Conservation (phyloP, 352 stramenopile genomes). For the Globisporangium iwayamae region DNA sequence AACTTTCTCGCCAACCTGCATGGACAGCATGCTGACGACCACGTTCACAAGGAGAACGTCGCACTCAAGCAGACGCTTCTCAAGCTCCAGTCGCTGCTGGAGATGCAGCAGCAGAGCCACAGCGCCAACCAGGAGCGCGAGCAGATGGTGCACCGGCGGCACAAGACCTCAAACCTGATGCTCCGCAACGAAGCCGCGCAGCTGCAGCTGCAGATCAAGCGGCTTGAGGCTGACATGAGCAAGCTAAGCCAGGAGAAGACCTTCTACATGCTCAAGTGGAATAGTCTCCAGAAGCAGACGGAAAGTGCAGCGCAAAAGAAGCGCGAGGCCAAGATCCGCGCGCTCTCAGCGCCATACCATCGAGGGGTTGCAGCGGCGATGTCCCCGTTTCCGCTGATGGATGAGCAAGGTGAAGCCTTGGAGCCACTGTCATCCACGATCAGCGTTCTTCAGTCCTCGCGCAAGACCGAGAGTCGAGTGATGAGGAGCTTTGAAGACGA, state of each 20-base stretch:
- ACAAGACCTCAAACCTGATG: constrained; percentile 31
- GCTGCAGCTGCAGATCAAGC: constrained; percentile 41
- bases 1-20: constrained; percentile 43
- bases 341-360: constrained; percentile 38
- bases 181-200: constrained; percentile 41
- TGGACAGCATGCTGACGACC: constrained; percentile 34
- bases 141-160: constrained; percentile 28
- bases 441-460: background rate
- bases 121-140: constrained; percentile 37
- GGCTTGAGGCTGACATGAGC: constrained; percentile 47
- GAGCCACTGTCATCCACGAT: constrained; percentile 1
- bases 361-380: constrained; percentile 10
- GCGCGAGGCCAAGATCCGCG: constrained; percentile 47
- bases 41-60: constrained; percentile 58
- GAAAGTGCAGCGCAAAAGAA: constrained; percentile 32
- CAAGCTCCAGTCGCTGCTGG: constrained; percentile 58
- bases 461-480: background rate
- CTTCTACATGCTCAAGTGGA: constrained; percentile 40
- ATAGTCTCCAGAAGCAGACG: constrained; percentile 37
- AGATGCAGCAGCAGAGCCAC: constrained; percentile 57
- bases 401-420: background rate
- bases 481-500: constrained; percentile 29
- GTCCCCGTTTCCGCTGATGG: background rate
- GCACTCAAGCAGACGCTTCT: constrained; percentile 64
- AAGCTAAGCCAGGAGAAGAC: constrained; percentile 50